These are phyloP conservation scores for Coniferiporia weirii DNA, from an alignment of 1,284 basidiomycete species.

Conservation along the genomic window DNA sequence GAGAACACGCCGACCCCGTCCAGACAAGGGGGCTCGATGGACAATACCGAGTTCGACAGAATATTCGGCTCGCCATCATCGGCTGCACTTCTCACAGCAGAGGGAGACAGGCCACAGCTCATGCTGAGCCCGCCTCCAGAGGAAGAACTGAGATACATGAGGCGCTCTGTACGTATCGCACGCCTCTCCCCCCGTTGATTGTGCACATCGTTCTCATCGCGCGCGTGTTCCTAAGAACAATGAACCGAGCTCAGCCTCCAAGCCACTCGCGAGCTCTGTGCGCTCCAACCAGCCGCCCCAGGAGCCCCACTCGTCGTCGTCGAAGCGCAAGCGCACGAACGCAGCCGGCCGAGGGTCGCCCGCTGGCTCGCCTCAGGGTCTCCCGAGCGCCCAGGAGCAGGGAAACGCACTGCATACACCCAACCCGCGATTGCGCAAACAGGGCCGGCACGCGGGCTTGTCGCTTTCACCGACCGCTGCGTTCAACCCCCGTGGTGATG, in stretches of 20 bases:
- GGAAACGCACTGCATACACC: slow-evolving; percentile 12
- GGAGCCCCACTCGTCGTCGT: background rate
- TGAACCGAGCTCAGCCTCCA: slow-evolving; percentile 6
- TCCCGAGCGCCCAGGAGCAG: background rate
- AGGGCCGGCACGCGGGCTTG: slow-evolving; percentile 8
- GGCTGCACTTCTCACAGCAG: background rate
- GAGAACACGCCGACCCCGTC: slow-evolving; percentile 4
- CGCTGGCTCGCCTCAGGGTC: background rate
- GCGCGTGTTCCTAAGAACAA: background rate
- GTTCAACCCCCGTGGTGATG: background rate
- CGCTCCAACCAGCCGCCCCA: slow-evolving; percentile 9
- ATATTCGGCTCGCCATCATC: slow-evolving; percentile 3
- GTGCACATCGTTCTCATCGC: background rate
- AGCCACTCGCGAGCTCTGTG: slow-evolving; percentile 7
- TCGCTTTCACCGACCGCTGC: slow-evolving; percentile 12
- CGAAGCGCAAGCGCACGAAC: slow-evolving; percentile 15
- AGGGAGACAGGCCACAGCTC: background rate
- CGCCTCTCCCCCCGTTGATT: background rate
- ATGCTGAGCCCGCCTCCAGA: slow-evolving; percentile 16
- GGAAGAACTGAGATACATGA: slow-evolving; percentile 8
- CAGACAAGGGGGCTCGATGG: background rate
- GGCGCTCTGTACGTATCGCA: background rate
- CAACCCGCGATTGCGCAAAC: slow-evolving; percentile 17
- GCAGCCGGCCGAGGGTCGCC: background rate
- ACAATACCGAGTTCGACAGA: background rate